Conservation (phyloP, 2,329 filamentous ascomycete genomes). For the Venturia effusa region DNA sequence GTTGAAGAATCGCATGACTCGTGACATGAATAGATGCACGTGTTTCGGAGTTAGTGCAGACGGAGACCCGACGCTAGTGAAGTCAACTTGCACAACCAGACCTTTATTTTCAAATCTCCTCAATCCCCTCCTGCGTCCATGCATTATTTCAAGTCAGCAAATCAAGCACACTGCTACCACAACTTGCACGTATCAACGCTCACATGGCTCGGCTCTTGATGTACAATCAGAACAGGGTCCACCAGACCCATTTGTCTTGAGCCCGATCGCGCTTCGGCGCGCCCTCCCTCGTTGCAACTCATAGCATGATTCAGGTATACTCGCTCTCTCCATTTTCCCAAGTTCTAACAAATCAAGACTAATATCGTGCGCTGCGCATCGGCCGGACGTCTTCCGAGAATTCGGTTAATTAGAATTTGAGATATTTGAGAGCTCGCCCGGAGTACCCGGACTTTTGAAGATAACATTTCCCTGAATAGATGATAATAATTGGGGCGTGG, state of each 20-base stretch:
- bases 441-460: too few relatives aligned
- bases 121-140: neutral
- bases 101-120: too few relatives aligned
- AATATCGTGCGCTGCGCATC: too few relatives aligned
- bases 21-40: neutral
- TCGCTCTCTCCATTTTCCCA: neutral
- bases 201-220: neutral
- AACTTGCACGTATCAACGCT: neutral
- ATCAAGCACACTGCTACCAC: neutral
- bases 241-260: neutral
- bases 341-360: neutral
- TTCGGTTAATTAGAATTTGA: too few relatives aligned
- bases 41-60: neutral
- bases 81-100: too few relatives aligned
- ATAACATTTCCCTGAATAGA: too few relatives aligned
- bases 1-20: neutral
- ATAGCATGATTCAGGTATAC: constrained; percentile 50
- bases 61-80: too few relatives aligned
- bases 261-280: neutral
- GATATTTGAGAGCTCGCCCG: too few relatives aligned
- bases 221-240: neutral
- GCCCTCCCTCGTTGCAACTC: constrained; percentile 37
- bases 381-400: too few relatives aligned
- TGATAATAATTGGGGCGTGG: too few relatives aligned
- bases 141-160: neutral